Percentiles rank a stretch among this genome's conserved stretches.
phyloP scores from a whole-genome alignment of 805 yeast genomes.

The Saturnispora hagleri region DNA sequence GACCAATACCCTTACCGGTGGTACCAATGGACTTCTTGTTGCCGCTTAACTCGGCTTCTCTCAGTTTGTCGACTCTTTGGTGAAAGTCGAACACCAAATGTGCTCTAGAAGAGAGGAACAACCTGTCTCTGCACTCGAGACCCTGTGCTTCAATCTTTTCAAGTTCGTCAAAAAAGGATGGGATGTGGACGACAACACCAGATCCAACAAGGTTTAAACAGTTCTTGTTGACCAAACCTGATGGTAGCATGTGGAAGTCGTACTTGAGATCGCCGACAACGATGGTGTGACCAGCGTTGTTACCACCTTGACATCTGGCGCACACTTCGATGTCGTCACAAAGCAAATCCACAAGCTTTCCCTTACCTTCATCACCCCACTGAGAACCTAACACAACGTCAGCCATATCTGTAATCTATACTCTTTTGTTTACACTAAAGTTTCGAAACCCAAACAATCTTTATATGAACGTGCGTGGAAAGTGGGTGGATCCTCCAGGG shows the following conservation, averaged over 20 bases:
- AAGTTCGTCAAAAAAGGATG: slow-evolving; percentile 85
- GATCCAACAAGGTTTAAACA: slow-evolving; percentile 88
- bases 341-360: slow-evolving; percentile 88
- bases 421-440: not conserved
- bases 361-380: slow-evolving; percentile 99
- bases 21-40: slow-evolving; percentile 90
- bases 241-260: slow-evolving; percentile 98
- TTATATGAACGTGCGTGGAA: not conserved
- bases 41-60: slow-evolving; percentile 79
- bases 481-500: not conserved
- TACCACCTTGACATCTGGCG: slow-evolving; percentile 98
- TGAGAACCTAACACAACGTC: slow-evolving; percentile 96
- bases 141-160: slow-evolving; percentile 77
- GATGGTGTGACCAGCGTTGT: slow-evolving; percentile 98
- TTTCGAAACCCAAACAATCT: not conserved
- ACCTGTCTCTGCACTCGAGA: slow-evolving; percentile 59
- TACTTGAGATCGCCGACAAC: slow-evolving; percentile 83
- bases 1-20: slow-evolving; percentile 98
- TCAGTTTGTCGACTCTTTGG: slow-evolving; percentile 90
- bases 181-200: slow-evolving; percentile 94
- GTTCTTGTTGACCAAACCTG: slow-evolving; percentile 91
- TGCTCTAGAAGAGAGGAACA: slow-evolving; percentile 87
- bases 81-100: slow-evolving; percentile 97
- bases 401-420: slow-evolving; percentile 38
- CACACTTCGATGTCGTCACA: slow-evolving; percentile 95